A percentile compares a stretch with the other conserved stretches of the same genome.
These are phyloP conservation scores for Hygrophorus pudorinus DNA, from an alignment of 768 basidiomycete species.

Conservation along the genomic window DNA sequence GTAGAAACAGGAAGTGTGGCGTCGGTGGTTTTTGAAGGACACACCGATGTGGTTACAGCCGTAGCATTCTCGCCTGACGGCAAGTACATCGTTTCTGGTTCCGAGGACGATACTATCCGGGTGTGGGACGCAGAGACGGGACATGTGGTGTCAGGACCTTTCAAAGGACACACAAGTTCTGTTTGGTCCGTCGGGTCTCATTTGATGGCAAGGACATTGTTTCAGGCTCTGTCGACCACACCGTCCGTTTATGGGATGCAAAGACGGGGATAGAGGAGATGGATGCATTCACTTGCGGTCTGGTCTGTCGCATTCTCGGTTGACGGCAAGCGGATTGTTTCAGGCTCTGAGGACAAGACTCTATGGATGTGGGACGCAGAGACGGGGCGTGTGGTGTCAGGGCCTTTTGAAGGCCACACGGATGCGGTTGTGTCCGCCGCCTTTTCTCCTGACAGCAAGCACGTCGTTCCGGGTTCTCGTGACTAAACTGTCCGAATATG, in stretches of 20 bases:
- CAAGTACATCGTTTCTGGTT: constrained; percentile 15
- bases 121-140: constrained; percentile 4
- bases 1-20: constrained; percentile 5
- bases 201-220: constrained; percentile 9
- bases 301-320: constrained; percentile 11
- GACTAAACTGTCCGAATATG: too few relatives aligned
- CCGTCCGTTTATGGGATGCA: constrained; percentile 11
- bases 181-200: constrained; percentile 1
- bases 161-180: not conserved
- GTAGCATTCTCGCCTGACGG: constrained; percentile 19
- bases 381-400: constrained; percentile 8
- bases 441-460: too few relatives aligned
- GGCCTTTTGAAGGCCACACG: constrained; percentile 1
- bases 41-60: constrained; percentile 11
- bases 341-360: constrained; percentile 7
- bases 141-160: not conserved
- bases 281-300: constrained; percentile 9
- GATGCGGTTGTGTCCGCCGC: not conserved
- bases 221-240: constrained; percentile 7
- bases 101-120: constrained; percentile 9
- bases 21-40: constrained; percentile 4
- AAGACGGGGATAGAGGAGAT: constrained; percentile 5
- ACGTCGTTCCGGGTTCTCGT: too few relatives aligned
- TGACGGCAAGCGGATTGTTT: constrained; percentile 10
- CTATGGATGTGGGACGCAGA: constrained; percentile 1